Conservation (phyloP, 345 rosid species). For the Euphorbia pulcherrima region DNA sequence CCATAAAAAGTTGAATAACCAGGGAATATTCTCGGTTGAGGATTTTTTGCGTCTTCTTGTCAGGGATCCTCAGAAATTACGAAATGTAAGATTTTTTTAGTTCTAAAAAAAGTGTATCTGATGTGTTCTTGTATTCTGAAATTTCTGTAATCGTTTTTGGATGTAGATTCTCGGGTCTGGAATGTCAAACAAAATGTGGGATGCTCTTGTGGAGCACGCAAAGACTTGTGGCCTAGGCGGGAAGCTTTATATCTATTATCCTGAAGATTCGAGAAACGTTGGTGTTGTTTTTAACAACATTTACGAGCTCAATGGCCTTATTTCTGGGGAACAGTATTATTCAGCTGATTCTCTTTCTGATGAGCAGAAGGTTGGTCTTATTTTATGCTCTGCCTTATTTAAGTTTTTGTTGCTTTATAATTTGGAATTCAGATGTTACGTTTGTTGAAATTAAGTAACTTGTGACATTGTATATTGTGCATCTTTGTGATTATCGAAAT, state of each 20-base stretch:
- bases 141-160: constrained; percentile 11
- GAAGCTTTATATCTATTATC: constrained; percentile 74
- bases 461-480: background rate
- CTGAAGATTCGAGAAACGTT: constrained; percentile 75
- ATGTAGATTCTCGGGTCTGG: constrained; percentile 93
- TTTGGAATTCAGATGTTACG: background rate
- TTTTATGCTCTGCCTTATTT: background rate
- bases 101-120: constrained; percentile 14
- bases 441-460: background rate
- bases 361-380: constrained; percentile 68
- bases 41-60: constrained; percentile 74
- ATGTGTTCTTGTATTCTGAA: constrained; percentile 24
- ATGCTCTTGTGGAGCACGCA: constrained; percentile 86
- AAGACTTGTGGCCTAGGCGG: constrained; percentile 87
- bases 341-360: constrained; percentile 80
- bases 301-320: constrained; percentile 77
- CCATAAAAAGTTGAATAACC: constrained; percentile 67
- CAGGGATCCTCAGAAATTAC: constrained; percentile 64
- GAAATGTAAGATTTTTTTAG: constrained; percentile 38
- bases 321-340: constrained; percentile 75
- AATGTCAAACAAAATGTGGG: constrained; percentile 99
- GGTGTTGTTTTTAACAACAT: constrained; percentile 86
- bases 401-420: too few relatives aligned
- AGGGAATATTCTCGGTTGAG: constrained; percentile 58
- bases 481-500: background rate